A percentile compares a stretch with the other conserved stretches of the same genome.
phyloP scores from a whole-genome alignment of 2,329 filamentous ascomycete genomes.

The Simplicillium aogashimaense region DNA sequence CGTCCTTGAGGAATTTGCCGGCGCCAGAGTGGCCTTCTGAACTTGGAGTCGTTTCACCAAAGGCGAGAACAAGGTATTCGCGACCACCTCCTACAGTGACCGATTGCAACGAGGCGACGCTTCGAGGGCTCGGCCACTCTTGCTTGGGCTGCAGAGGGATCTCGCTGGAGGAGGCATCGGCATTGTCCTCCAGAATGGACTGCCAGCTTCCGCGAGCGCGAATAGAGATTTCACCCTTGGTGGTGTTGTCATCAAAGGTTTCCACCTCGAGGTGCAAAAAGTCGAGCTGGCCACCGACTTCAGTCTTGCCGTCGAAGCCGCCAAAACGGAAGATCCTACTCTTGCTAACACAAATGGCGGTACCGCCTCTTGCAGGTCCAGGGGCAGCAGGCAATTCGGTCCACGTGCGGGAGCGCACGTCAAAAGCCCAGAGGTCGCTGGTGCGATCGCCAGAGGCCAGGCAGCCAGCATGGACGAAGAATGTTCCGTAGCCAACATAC shows the following conservation, averaged over 20 bases:
- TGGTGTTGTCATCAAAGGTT: constrained; percentile 39
- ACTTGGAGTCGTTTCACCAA: constrained; percentile 46
- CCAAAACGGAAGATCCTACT: constrained; percentile 68
- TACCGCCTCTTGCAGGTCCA: constrained; percentile 54
- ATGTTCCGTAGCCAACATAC: constrained; percentile 51
- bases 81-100: constrained; percentile 49
- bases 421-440: constrained; percentile 71
- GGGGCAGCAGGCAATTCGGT: constrained; percentile 57
- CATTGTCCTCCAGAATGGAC: constrained; percentile 31
- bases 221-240: constrained; percentile 38
- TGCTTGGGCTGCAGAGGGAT: constrained; percentile 23
- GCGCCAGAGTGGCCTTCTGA: constrained; percentile 37
- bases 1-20: constrained; percentile 46
- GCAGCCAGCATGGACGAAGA: constrained; percentile 72
- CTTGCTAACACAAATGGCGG: constrained; percentile 54
- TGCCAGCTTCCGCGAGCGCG: constrained; percentile 44
- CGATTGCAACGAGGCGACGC: constrained; percentile 42
- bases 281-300: constrained; percentile 65
- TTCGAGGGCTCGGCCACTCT: constrained; percentile 41
- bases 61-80: constrained; percentile 51
- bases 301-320: constrained; percentile 61
- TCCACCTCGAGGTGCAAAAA: constrained; percentile 49
- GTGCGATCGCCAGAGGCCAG: constrained; percentile 50
- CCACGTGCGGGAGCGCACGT: constrained; percentile 56
- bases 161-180: constrained; percentile 21